phyloP scores from a whole-genome alignment of 176 grass and related monocot genomes.

The Ensete ventricosum region DNA sequence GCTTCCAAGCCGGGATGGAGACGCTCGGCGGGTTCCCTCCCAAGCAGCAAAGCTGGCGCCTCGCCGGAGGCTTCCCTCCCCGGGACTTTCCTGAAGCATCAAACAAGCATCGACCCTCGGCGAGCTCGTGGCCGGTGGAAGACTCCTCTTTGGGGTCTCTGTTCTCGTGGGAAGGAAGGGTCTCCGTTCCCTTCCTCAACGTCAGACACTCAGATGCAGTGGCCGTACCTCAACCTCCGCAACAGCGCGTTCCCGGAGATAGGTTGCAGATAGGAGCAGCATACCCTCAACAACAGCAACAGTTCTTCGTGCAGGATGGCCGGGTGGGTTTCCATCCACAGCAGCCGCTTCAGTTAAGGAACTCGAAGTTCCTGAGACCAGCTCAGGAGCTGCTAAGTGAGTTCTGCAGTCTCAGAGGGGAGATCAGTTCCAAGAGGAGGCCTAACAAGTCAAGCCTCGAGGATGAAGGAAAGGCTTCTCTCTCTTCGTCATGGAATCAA shows the following conservation, averaged over 20 bases:
- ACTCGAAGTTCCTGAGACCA: constrained; percentile 10
- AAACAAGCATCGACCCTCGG: neutral
- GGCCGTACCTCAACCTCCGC: neutral
- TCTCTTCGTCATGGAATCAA: neutral
- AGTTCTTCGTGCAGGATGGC: neutral
- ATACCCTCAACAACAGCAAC: neutral
- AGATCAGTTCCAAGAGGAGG: neutral
- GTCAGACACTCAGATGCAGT: neutral
- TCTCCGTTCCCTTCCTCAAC: constrained; percentile 8
- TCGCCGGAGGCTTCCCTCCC: neutral
- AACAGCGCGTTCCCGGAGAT: neutral
- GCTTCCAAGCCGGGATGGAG: neutral
- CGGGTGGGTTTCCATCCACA: neutral
- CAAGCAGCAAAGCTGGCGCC: constrained; percentile 7
- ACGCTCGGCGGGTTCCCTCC: neutral
- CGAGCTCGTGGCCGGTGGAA: constrained; percentile 1
- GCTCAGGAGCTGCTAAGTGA: constrained; percentile 18
- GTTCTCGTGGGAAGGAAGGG: neutral
- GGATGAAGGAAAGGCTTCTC: neutral
- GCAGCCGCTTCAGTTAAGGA: constrained; percentile 7
- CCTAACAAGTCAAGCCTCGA: neutral
- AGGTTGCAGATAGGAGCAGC: neutral
- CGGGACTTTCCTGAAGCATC: neutral
- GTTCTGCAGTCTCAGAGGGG: constrained; percentile 12
- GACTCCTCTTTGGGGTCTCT: neutral